Evolutionary conservation across 2,329 filamentous ascomycete genomes (phyloP).

Genomic region (Dactylellina sp.): DNA sequence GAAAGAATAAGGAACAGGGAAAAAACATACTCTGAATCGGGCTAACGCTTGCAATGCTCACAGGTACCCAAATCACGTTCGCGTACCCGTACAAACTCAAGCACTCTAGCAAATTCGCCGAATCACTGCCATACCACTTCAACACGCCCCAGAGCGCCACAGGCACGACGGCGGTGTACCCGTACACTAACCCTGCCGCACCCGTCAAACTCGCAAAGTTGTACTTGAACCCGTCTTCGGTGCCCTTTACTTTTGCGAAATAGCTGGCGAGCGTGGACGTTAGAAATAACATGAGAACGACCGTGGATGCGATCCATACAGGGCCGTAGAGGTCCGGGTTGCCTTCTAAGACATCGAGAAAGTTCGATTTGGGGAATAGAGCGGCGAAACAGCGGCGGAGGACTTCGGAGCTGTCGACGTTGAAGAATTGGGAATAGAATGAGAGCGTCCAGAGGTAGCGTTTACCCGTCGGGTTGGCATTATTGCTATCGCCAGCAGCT

Average conservation of each 20-base stretch:
- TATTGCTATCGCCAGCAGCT: conserved; percentile 61
- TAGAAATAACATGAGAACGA: conserved; percentile 93
- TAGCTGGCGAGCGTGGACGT: conserved; percentile 96
- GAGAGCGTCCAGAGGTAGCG: conserved; percentile 90
- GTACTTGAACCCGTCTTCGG: conserved; percentile 81
- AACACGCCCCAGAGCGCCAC: conserved; percentile 86
- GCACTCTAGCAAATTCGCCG: conserved; percentile 92
- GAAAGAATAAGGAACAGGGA: conserved; percentile 5
- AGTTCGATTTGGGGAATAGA: conserved; percentile 91
- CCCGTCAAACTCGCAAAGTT: conserved; percentile 90
- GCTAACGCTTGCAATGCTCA: conserved; percentile 69
- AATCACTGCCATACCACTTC: conserved; percentile 95
- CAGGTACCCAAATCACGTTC: conserved; percentile 96
- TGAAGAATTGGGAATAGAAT: conserved; percentile 98
- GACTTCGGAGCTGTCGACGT: conserved; percentile 93
- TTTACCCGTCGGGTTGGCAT: conserved; percentile 68
- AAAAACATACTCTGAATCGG: conserved; percentile 62
- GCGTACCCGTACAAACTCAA: conserved; percentile 95
- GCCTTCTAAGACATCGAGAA: conserved; percentile 95
- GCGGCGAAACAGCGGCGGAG: conserved; percentile 86
- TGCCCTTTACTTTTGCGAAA: conserved; percentile 71
- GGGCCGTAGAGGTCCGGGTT: conserved; percentile 93
- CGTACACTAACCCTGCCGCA: conserved; percentile 83
- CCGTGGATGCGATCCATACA: conserved; percentile 98
- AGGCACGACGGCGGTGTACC: conserved; percentile 81